phyloP scores from a whole-genome alignment of 108 stramenopile genomes.

The Stephanodiscus triporus region DNA sequence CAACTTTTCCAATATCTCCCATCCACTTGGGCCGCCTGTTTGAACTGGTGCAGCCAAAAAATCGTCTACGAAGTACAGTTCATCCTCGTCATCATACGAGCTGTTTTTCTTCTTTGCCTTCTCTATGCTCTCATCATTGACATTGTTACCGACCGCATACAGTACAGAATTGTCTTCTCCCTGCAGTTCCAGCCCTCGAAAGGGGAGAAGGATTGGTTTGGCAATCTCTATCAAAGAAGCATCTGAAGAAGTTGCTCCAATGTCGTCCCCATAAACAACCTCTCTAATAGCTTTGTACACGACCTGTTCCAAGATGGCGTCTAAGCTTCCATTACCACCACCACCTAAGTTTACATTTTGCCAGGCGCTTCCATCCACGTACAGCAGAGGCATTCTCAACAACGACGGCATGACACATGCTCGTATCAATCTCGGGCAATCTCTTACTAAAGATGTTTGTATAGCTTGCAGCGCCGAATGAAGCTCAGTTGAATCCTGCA shows the following conservation, averaged over 20 bases:
- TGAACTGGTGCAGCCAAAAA: constrained; percentile 3
- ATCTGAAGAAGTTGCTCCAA: background rate
- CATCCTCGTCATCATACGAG: constrained; percentile 29
- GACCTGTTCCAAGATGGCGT: constrained; percentile 40
- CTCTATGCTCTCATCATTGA: constrained; percentile 24
- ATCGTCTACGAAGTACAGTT: constrained; percentile 34
- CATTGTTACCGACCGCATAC: constrained; percentile 49
- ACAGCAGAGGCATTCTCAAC: constrained; percentile 71
- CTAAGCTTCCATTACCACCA: constrained; percentile 12
- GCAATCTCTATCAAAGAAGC: constrained; percentile 29
- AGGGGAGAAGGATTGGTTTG: constrained; percentile 66
- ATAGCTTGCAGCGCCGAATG: constrained; percentile 72
- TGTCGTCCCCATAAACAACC: constrained; percentile 32
- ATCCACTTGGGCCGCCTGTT: constrained; percentile 15
- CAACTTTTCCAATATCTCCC: constrained; percentile 41
- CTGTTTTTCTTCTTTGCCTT: constrained; percentile 9
- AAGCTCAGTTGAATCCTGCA: constrained; percentile 71
- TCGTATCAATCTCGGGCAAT: constrained; percentile 76
- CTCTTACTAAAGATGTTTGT: constrained; percentile 78
- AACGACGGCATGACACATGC: constrained; percentile 71
- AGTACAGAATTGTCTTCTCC: constrained; percentile 71
- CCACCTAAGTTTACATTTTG: constrained; percentile 26
- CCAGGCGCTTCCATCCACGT: constrained; percentile 48
- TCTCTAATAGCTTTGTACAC: constrained; percentile 53
- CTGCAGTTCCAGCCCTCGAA: constrained; percentile 78